Evolutionary conservation across 352 stramenopile species (phyloP).

Genomic region (Blastocystis sp.): DNA sequence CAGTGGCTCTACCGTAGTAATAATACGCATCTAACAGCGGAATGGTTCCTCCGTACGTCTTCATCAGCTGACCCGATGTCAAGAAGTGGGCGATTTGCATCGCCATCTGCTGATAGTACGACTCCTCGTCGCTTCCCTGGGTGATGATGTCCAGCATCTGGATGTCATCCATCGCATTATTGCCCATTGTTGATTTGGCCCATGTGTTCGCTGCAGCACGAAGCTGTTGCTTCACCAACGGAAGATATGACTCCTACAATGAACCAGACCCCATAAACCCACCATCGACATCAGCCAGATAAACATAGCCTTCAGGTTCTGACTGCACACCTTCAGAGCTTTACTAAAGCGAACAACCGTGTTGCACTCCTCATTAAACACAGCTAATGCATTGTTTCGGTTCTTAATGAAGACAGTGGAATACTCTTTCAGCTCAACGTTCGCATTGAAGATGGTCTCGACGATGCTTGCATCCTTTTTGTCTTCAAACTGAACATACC

Average conservation of each 20-base stretch:
- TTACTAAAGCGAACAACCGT: background rate
- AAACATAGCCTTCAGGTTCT: background rate
- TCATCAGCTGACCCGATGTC: background rate
- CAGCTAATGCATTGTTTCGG: constrained; percentile 8
- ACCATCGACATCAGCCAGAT: constrained; percentile 11
- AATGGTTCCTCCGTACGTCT: constrained; percentile 21
- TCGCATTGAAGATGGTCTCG: background rate
- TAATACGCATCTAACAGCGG: constrained; percentile 48
- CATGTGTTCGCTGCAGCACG: constrained; percentile 24
- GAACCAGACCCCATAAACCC: background rate
- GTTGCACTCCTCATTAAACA: constrained; percentile 20
- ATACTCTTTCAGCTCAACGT: background rate
- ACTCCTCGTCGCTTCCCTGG: constrained; percentile 13
- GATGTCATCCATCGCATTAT: background rate
- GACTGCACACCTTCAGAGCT: background rate
- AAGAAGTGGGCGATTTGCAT: constrained; percentile 25
- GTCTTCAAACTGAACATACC: background rate
- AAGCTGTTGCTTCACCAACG: constrained; percentile 35
- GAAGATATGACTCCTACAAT: background rate
- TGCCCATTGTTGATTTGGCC: constrained; percentile 7
- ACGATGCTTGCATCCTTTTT: background rate
- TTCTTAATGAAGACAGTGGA: background rate
- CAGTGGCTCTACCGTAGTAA: constrained; percentile 21
- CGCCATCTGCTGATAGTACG: background rate
- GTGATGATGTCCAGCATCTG: constrained; percentile 36